Base-by-base conservation (phyloP, 345 rosid genomes). In the Linum lewisii region DNA sequence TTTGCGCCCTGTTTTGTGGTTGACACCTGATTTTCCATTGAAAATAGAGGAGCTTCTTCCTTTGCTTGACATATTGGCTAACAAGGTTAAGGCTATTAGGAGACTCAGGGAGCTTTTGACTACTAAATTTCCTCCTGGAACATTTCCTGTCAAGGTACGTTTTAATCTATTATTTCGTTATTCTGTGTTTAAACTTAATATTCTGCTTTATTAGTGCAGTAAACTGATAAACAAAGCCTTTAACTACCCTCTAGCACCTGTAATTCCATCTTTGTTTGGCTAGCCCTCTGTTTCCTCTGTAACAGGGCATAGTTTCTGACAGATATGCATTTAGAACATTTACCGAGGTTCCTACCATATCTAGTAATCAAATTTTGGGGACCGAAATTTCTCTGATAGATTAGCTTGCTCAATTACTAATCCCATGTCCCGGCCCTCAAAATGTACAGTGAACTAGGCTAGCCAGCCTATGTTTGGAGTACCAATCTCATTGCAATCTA, bases 51-150 rank as follows among this genome's bases (percentile, higher is more conserved):
- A 93, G 72, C 90, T 93, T 42, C 69, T 93, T 64, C 99, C 99
- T 13, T 78, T 93, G 65, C 90, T 93, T 23, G 99, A 93, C 75
- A 93, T 93, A 77, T 81, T 93, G 66, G 99, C 97, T 51, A 82
- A 93, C 77, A 93, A 93, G 69, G 99, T 93, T 60, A 93, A 93
- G 82, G 97, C 99, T 51, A 60, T 90, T 68, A 80, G 95, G 84
- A 85, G 99, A 71, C 85, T 93, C 25, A 89, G 99, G 70, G 99
- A 93, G 78, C 97, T 93, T 67, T 80, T 93, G 81, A 90, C 99
- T 51, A 89, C 97, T 53, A 90, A 93, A 73, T 84, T 93, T 53
- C 99, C 97, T 25, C 3, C 42, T 25, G 99, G 97, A 67, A 93
- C 97, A 66, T 93, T 93, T 78, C 99, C 99, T 68, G 95, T 90